Evolutionary conservation across 108 stramenopile genomes (phyloP).

Genomic region (Fragilariopsis cylindrus): DNA sequence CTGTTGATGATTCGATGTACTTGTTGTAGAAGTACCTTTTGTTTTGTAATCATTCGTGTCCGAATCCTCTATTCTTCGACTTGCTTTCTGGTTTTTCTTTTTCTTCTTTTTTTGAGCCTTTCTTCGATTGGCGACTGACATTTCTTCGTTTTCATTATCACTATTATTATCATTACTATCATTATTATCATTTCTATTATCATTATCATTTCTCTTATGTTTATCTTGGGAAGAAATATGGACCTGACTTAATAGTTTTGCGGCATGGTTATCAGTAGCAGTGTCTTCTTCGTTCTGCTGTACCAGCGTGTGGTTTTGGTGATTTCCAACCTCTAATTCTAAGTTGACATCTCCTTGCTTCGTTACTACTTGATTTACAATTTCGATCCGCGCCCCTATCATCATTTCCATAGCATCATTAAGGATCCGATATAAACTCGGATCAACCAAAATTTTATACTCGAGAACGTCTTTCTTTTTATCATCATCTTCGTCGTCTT

Average conservation of each 20-base stretch:
- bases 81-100: constrained; percentile 84
- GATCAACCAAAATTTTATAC: constrained; percentile 61
- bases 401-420: constrained; percentile 54
- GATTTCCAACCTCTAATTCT: constrained; percentile 43
- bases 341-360: constrained; percentile 67
- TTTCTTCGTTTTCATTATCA: constrained; percentile 39
- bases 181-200: constrained; percentile 22
- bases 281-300: constrained; percentile 29
- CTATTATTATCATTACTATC: constrained; percentile 47
- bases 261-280: constrained; percentile 37
- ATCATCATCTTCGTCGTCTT: too few species aligned
- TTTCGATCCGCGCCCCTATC: constrained; percentile 61
- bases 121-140: constrained; percentile 19
- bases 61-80: constrained; percentile 62
- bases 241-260: constrained; percentile 1
- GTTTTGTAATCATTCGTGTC: neutral
- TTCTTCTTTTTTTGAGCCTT: constrained; percentile 64
- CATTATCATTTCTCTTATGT: neutral
- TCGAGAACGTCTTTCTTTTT: neutral
- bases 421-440: constrained; percentile 76
- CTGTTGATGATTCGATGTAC: neutral
- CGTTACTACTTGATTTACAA: constrained; percentile 70
- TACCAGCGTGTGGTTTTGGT: neutral
- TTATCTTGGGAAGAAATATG: neutral
- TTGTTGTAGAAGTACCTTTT: neutral